Base-by-base conservation (phyloP, 2,329 filamentous ascomycete genomes). In the Polytolypa hystricis region DNA sequence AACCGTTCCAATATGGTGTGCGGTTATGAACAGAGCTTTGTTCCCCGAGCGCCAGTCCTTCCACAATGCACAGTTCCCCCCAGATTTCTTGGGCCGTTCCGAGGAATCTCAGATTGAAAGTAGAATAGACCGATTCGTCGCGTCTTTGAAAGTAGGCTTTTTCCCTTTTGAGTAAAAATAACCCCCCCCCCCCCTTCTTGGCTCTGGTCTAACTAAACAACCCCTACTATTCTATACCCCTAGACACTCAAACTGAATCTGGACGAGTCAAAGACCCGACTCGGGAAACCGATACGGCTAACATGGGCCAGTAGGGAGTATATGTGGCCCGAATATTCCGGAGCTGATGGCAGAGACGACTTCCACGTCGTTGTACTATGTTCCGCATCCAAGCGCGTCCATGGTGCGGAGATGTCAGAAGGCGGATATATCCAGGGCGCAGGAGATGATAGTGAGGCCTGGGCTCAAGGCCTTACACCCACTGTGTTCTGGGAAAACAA, bases 391-490 rank as follows among this genome's bases (percentile, higher is more conserved):
- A 72, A 78, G 20, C 71, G 81, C 11, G 77, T 86, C 1, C 62
- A 64, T 2, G 81, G 77, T 9, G 76, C 73, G 3, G 84, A 89
- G 54, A 67, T 74, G 47, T 74, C 74, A 18, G 77, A 81, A 52
- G 74, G 72, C 3, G 79, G 78, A 4, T 98, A 98, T 53, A 81
- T 98, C 41, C 91, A 96, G 60, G 91, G 91, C 34, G 89, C 89
- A 1, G 91, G 82, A 2, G 91, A 98, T 57, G 91, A 98, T 56
- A 84, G 82, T 9, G 91, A 98, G 65, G 84, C 84, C 47, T 98
- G 91, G 91, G 81, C 86, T 1, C 65, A 73, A 36, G 85, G 84
- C 0, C 70, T 96, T 11, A 91, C 83, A 0, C 76, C 89, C 0
- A 56, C 65, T 0, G 44, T 89, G 0, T 98, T 94, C 60, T 98